Evolutionary conservation across 106 monocot species (phyloP), one percentile per base, ranked within the genome.

Genomic region (Narthecium ossifragum): DNA sequence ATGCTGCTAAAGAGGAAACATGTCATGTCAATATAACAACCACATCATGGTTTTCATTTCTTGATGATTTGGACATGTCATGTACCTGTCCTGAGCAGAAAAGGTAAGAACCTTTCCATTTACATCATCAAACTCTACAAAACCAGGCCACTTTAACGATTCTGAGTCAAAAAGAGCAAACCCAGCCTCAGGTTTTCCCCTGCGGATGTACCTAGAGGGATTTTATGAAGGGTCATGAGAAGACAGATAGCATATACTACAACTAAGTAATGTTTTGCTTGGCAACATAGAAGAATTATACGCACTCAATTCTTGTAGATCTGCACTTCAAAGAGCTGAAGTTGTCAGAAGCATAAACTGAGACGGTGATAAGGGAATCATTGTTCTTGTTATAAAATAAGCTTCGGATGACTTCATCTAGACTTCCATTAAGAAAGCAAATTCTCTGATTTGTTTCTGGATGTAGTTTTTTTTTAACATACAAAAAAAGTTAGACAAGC

Each of bases 41-140:
- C 18, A 49, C 49, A 49, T 49, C 22, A 20, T 22, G 9, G 20
- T 2, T 23, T 23, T 22, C 5, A 22, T 4, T 49, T 24, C 23
- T 20, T 24, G 18, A 49, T 9, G 49, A 49, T 4, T 8, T 22
- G 23, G 23, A 22, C 9, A 36, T 13, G 28, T 25, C 6, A 8
- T 53, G 13, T 76, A 91, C 91, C 79, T 86, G 57, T 91, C 79
- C 31, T 79, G 67, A 39, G 85, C 79, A 55, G 91, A 91, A 62
- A 76, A 91, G 47, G 90, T 91, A 24, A 91, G 71, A 66, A 91
- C 82, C 64, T 91, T 90, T 40, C 85, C 90, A 75, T 90, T 90
- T 41, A 90, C 90, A 79, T 90, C 90, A 65, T 90, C 90, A 74
- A 91, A 91, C 49, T 91, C 90, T 31, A 91, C 90, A 79, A 91